Percentiles rank a stretch among this genome's conserved stretches.
Conservation (phyloP, 495 filamentous ascomycete genomes). For the Aspergillus nidulans region DNA sequence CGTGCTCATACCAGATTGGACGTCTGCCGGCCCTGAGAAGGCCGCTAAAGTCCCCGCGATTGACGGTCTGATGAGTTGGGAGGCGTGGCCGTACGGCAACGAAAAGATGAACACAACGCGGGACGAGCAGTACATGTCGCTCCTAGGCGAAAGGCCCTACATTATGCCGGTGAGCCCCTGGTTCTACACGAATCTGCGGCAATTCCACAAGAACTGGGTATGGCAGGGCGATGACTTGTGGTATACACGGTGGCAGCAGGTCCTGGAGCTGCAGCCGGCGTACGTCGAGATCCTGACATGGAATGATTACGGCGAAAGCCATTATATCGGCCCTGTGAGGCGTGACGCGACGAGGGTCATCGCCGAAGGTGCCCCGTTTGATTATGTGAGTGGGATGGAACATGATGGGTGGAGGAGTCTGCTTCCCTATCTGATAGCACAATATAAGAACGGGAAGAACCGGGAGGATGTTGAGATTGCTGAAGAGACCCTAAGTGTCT, state of each 20-base stretch:
- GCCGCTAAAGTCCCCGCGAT: constrained; percentile 41
- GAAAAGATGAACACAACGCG: constrained; percentile 46
- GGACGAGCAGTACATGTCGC: constrained; percentile 50
- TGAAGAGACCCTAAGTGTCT: constrained; percentile 51
- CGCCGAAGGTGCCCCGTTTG: constrained; percentile 45
- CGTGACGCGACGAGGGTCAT: constrained; percentile 28
- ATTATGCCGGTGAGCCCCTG: constrained; percentile 76
- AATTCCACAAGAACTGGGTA: constrained; percentile 68
- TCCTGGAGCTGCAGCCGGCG: constrained; percentile 55
- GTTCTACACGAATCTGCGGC: constrained; percentile 66
- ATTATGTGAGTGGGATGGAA: constrained; percentile 47
- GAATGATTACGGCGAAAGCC: constrained; percentile 77
- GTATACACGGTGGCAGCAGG: constrained; percentile 67
- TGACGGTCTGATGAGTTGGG: constrained; percentile 67
- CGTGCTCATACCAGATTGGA: constrained; percentile 67
- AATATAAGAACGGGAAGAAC: constrained; percentile 50
- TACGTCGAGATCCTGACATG: constrained; percentile 58
- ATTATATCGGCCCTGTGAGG: constrained; percentile 63
- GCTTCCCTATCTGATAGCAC: constrained; percentile 59
- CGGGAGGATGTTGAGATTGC: constrained; percentile 35
- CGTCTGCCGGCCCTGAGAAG: constrained; percentile 43
- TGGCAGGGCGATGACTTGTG: constrained; percentile 65
- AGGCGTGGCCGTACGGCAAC: constrained; percentile 64
- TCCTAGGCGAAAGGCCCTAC: constrained; percentile 53
- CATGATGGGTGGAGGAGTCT: constrained; percentile 54